These are phyloP conservation scores for Trypanosoma brucei DNA, from an alignment of 208 protist species.

Conservation along the genomic window DNA sequence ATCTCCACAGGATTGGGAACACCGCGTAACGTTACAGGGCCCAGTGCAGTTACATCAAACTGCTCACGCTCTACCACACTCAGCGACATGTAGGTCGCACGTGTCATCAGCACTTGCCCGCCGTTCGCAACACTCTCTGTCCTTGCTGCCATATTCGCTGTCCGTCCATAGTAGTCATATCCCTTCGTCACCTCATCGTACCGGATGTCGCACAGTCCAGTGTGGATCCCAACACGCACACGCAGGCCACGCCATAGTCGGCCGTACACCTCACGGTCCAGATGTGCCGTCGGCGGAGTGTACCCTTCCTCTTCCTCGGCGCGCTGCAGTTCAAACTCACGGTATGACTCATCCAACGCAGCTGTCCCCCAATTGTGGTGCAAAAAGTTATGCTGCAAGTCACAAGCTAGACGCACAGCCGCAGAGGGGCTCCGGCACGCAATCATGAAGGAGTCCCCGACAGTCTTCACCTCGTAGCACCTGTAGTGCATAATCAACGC, in stretches of 20 bases:
- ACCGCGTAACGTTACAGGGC: conserved; percentile 16
- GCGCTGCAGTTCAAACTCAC: no score
- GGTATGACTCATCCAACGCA: no score
- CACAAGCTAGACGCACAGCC: conserved; percentile 33
- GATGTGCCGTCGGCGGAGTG: conserved; percentile 23
- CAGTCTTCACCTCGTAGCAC: conserved; percentile 81
- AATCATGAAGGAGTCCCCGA: conserved; percentile 82
- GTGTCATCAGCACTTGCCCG: not conserved
- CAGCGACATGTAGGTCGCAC: conserved; percentile 8
- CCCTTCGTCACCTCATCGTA: no score
- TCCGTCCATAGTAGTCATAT: no score
- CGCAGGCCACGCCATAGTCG: conserved; percentile 15
- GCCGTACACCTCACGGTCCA: conserved; percentile 27
- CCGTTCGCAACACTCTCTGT: conserved; percentile 21
- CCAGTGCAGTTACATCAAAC: conserved; percentile 11
- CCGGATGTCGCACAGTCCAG: conserved; percentile 19
- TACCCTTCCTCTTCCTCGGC: not conserved
- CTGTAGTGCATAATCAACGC: conserved; percentile 41
- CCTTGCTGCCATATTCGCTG: no score
- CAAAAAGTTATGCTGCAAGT: conserved; percentile 26
- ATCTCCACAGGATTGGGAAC: conserved; percentile 15
- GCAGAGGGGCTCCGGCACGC: conserved; percentile 42
- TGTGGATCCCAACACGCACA: conserved; percentile 40
- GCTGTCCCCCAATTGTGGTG: no score
- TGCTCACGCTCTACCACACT: conserved; percentile 20